A percentile compares a stretch with the other conserved stretches of the same genome.
Evolutionary conservation across 495 filamentous ascomycete species (phyloP).

Genomic region (Podospora fimiseda): DNA sequence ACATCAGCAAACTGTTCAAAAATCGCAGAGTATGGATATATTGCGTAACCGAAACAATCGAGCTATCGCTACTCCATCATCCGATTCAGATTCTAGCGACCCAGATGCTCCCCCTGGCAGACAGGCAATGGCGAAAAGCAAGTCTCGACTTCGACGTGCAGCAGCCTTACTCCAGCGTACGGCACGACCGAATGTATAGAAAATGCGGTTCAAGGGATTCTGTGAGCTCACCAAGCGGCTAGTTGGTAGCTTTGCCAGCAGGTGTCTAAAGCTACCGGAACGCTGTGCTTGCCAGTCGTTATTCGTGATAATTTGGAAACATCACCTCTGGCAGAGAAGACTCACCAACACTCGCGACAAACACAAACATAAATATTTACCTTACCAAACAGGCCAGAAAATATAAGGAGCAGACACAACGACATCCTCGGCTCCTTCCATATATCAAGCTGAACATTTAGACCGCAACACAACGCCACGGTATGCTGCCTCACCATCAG

Average conservation of each 20-base stretch:
- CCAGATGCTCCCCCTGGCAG: constrained; percentile 9
- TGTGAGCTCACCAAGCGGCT: not conserved
- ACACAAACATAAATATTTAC: no score
- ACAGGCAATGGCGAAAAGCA: constrained; percentile 8
- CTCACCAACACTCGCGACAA: no score
- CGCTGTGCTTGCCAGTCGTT: not conserved
- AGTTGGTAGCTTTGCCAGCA: not conserved
- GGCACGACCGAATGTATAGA: constrained; percentile 15
- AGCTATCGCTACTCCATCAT: not conserved
- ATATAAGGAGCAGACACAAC: no score
- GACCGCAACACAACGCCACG: no score
- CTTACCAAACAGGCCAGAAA: no score
- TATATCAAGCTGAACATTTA: no score
- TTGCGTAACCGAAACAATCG: not conserved
- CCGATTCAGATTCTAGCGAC: constrained; percentile 9
- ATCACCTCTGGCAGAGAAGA: no score
- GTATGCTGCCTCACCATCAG: no score
- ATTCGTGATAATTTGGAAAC: not conserved
- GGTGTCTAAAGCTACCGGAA: not conserved
- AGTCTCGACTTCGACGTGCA: constrained; percentile 19
- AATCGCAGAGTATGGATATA: constrained; percentile 7
- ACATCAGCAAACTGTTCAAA: not conserved
- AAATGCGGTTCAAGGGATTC: not conserved
- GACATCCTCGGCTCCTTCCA: no score
- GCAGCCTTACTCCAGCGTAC: constrained; percentile 18